phyloP scores from a whole-genome alignment of 176 grass and related monocot genomes.

The Triticum turgidum region DNA sequence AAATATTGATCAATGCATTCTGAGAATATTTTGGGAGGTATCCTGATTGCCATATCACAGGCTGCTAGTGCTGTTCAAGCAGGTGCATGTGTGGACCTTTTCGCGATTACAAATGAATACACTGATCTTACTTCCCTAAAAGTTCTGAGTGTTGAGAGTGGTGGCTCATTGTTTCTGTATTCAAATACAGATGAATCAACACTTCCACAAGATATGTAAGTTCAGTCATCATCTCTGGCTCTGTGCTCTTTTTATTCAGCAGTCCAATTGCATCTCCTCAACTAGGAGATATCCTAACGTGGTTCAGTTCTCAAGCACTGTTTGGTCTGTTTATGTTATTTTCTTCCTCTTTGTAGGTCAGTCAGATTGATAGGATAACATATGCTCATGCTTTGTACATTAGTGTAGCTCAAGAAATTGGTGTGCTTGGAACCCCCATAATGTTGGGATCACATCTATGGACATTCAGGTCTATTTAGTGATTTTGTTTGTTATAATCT shows the following conservation, averaged over 20 bases:
- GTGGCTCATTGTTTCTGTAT: slow-evolving; percentile 89
- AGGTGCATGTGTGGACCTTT: slow-evolving; percentile 96
- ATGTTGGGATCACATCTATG: not conserved
- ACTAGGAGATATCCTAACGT: not conserved
- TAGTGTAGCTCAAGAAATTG: slow-evolving; percentile 8
- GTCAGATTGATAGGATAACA: slow-evolving; percentile 1
- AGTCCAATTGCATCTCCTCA: slow-evolving; percentile 2
- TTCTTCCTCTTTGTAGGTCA: not conserved
- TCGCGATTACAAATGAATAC: slow-evolving; percentile 93
- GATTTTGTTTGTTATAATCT: slow-evolving; percentile 11
- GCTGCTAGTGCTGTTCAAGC: slow-evolving; percentile 96
- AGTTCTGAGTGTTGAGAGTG: slow-evolving; percentile 88
- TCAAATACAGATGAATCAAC: slow-evolving; percentile 91
- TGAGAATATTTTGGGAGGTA: slow-evolving; percentile 42
- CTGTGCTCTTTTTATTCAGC: slow-evolving; percentile 8
- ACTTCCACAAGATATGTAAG: slow-evolving; percentile 97
- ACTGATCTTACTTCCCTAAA: slow-evolving; percentile 86
- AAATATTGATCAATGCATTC: slow-evolving; percentile 24
- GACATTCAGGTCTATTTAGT: slow-evolving; percentile 1
- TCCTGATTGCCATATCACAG: slow-evolving; percentile 74
- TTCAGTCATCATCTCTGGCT: slow-evolving; percentile 6
- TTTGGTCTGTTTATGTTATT: slow-evolving; percentile 2
- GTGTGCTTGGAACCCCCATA: not conserved
- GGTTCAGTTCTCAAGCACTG: slow-evolving; percentile 1
- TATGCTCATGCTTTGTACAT: not conserved